These are phyloP conservation scores for Umbelopsis sp. DNA, from an alignment of 192 early-diverging fungal genomes.

Conservation along the genomic window DNA sequence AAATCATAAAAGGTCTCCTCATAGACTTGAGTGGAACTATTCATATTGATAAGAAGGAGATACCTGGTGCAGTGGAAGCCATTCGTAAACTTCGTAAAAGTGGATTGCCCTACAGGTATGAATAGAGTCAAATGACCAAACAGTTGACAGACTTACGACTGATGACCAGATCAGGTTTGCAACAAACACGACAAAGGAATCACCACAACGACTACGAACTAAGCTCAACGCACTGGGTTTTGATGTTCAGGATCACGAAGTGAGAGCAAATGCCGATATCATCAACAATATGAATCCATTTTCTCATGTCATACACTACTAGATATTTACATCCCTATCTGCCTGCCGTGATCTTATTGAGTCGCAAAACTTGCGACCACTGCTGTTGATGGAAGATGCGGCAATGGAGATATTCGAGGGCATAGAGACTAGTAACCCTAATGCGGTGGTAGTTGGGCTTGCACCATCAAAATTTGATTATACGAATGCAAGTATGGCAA, in stretches of 20 bases:
- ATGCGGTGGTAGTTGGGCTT: slow-evolving; percentile 85
- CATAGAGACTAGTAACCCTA: slow-evolving; percentile 53
- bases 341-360: slow-evolving; percentile 72
- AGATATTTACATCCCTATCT: slow-evolving; percentile 82
- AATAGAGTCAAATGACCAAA: background rate
- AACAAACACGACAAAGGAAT: slow-evolving; percentile 90
- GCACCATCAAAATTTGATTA: slow-evolving; percentile 74
- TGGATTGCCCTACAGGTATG: slow-evolving; percentile 52
- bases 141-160: background rate
- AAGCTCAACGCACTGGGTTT: slow-evolving; percentile 72
- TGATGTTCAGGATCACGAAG: slow-evolving; percentile 57
- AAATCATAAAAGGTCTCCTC: slow-evolving; percentile 56
- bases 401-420: slow-evolving; percentile 76
- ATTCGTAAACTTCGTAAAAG: slow-evolving; percentile 61
- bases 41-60: slow-evolving; percentile 70
- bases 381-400: slow-evolving; percentile 75
- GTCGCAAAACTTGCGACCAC: slow-evolving; percentile 55
- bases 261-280: slow-evolving; percentile 28
- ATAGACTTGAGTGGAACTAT: slow-evolving; percentile 83
- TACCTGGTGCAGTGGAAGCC: slow-evolving; percentile 66
- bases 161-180: slow-evolving; percentile 62
- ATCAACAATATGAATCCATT: background rate
- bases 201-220: slow-evolving; percentile 52
- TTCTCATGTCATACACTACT: slow-evolving; percentile 6
- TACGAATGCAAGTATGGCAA: slow-evolving; percentile 46